These are phyloP conservation scores for Camptophora hylomeconis DNA, from an alignment of 2,329 filamentous ascomycete genomes.

Conservation along the genomic window DNA sequence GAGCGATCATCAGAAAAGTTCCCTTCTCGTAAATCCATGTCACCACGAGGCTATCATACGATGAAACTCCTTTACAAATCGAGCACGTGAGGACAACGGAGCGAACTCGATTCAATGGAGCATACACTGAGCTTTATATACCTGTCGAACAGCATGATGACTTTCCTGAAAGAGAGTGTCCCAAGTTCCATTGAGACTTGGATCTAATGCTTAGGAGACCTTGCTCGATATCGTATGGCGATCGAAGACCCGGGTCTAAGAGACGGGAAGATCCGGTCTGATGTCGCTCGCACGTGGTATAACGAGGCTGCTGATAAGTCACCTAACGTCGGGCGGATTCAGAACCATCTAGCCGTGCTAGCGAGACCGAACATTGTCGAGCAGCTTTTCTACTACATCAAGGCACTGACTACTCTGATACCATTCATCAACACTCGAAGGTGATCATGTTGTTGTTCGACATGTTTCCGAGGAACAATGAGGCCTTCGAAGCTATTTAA, in stretches of 20 bases:
- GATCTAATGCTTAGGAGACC: constrained; percentile 84
- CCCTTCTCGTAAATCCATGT: no score
- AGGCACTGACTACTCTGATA: constrained; percentile 41
- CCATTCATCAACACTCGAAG: constrained; percentile 44
- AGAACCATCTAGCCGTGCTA: constrained; percentile 70
- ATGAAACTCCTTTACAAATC: no score
- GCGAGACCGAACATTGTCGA: constrained; percentile 44
- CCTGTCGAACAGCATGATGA: constrained; percentile 80
- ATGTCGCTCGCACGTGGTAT: constrained; percentile 73
- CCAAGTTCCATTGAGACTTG: constrained; percentile 74
- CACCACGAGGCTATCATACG: no score
- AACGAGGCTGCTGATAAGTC: constrained; percentile 64
- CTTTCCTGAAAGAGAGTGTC: constrained; percentile 72
- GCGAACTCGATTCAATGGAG: constrained; percentile 63
- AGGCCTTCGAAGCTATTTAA: no score
- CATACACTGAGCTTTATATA: constrained; percentile 90
- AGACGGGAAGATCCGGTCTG: constrained; percentile 70
- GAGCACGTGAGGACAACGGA: no score
- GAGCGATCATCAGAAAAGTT: no score
- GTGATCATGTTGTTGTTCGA: no score
- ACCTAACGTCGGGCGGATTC: constrained; percentile 63
- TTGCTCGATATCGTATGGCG: constrained; percentile 78
- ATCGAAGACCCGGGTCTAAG: constrained; percentile 70
- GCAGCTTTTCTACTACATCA: constrained; percentile 42
- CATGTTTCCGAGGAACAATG: no score